Evolutionary conservation across 495 filamentous ascomycete genomes (phyloP), one percentile per base, ranked within the genome.

Genomic region (Extremus antarcticus): DNA sequence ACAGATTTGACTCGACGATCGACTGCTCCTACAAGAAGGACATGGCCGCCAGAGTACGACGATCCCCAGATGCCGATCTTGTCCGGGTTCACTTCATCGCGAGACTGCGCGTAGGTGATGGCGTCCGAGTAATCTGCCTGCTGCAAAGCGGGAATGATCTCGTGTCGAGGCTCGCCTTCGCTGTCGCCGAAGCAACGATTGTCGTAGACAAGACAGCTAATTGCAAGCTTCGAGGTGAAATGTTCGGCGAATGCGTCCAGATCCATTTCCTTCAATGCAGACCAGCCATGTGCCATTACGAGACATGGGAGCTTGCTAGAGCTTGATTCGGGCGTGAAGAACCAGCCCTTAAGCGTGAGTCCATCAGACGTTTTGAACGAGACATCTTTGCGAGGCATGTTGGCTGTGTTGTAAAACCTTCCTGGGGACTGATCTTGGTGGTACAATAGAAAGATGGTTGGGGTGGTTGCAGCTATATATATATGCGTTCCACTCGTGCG

Each of bases 1-100:
- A 63, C 67, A 2, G 66, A 67, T 53, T 70, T 71, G 40, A 71
- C 62, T 0, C 68, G 58, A 39, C 59, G 62, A 53, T 73, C 70
- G 2, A 66, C 56, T 29, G 71, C 70, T 0, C 63, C 68, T 13
- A 67, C 68, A 10, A 25, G 43, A 0, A 71, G 1, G 13, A 59
- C 65, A 62, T 67, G 61, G 1, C 67, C 70, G 3, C 67, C 71
- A 38, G 54, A 60, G 51, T 68, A 67, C 15, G 57, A 63, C 1
- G 46, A 61, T 4, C 70, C 70, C 70, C 70, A 73, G 8, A 63
- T 57, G 0, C 43, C 67, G n/a, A 73, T 72, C 29, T 57, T 56
- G 9, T 43, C 39, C 11, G 22, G 24, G 52, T 71, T 60, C 2
- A 72, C 64, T 25, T 63, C 62, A 10, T 53, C 23, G 15, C 60